Evolutionary conservation across 2,329 filamentous ascomycete species (phyloP).

Genomic region (Monilinia fructicola): DNA sequence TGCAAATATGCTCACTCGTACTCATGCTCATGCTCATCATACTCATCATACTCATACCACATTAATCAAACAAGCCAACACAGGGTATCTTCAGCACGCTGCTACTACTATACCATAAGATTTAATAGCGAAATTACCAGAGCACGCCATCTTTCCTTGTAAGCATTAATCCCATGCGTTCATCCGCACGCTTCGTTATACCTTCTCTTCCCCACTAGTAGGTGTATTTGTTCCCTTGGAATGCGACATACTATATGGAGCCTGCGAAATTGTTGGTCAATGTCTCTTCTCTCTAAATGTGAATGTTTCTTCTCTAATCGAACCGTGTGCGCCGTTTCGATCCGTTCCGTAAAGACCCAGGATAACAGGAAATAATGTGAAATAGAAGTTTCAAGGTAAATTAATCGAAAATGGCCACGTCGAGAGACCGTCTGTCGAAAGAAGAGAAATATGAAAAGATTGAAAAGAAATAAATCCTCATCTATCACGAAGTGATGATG

Average conservation of each 20-base stretch:
- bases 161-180: neutral
- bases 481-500: neutral
- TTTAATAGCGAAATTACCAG: neutral
- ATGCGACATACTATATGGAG: constrained; percentile 41
- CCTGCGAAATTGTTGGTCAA: constrained; percentile 28
- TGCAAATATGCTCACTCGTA: neutral
- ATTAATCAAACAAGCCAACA: constrained; percentile 3
- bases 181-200: neutral
- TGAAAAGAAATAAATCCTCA: constrained; percentile 42
- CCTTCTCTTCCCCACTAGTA: constrained; percentile 24
- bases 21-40: too few relatives aligned
- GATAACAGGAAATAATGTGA: neutral
- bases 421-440: neutral
- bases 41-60: neutral
- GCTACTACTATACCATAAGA: neutral
- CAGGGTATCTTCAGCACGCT: constrained; percentile 4
- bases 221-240: constrained; percentile 39
- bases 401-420: neutral
- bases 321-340: neutral
- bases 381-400: neutral
- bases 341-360: neutral
- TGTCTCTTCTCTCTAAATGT: constrained; percentile 5
- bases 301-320: neutral
- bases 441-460: neutral
- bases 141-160: neutral